Evolutionary conservation across 208 protist species (phyloP).

Genomic region (Naegleria fowleri): DNA sequence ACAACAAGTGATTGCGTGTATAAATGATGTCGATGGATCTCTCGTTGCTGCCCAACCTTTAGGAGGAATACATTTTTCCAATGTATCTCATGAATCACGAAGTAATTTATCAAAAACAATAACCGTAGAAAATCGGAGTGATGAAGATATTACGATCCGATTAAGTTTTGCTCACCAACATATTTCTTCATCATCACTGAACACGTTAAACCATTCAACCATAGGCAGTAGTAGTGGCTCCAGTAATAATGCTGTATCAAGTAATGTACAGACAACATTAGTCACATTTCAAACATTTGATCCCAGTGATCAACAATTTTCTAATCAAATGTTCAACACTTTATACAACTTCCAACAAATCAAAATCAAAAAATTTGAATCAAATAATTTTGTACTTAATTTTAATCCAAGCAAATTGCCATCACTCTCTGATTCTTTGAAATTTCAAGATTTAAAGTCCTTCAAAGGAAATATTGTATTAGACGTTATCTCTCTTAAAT

Average conservation of each 20-base stretch:
- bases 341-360: not conserved
- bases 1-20: not conserved
- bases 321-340: not conserved
- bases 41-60: not conserved
- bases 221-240: too few species aligned
- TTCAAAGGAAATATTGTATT: not conserved
- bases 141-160: not conserved
- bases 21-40: not conserved
- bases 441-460: not conserved
- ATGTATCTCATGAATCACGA: not conserved
- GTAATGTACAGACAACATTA: not conserved
- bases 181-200: too few species aligned
- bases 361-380: not conserved
- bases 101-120: not conserved
- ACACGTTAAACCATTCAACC: too few species aligned
- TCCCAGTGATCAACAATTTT: not conserved
- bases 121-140: not conserved
- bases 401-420: not conserved
- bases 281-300: not conserved
- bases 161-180: not conserved
- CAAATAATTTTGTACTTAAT: not conserved
- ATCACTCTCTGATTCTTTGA: not conserved
- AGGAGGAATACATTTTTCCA: not conserved
- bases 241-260: not conserved
- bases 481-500: not conserved